These are phyloP conservation scores for Starmerella tilneyi DNA, from an alignment of 805 yeast genomes.

Conservation along the genomic window DNA sequence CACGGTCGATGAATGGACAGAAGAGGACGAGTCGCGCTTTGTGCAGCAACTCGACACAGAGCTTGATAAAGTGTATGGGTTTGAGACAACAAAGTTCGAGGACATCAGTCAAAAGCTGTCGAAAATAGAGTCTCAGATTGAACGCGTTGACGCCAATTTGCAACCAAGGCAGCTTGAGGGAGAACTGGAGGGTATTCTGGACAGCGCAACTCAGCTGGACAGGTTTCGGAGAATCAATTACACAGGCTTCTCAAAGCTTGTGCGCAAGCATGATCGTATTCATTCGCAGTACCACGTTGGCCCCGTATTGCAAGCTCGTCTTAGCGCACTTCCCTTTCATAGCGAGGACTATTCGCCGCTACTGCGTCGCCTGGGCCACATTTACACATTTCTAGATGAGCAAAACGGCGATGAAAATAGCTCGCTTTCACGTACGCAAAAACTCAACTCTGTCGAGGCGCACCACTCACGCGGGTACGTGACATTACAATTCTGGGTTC, in stretches of 20 bases:
- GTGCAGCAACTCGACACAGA: conserved; percentile 67
- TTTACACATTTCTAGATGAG: conserved; percentile 74
- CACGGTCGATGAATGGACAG: conserved; percentile 54
- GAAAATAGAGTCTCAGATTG: conserved; percentile 42
- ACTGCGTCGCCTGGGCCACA: conserved; percentile 61
- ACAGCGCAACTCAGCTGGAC: conserved; percentile 74
- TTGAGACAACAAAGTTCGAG: conserved; percentile 62
- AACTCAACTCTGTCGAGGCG: conserved; percentile 29
- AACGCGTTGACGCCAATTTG: conserved; percentile 24
- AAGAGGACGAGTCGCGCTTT: conserved; percentile 72
- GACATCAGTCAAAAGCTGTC: conserved; percentile 56
- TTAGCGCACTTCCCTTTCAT: conserved; percentile 81
- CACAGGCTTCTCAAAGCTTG: conserved; percentile 90
- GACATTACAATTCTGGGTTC: conserved; percentile 88
- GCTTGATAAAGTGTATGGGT: conserved; percentile 84
- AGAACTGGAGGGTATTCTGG: conserved; percentile 61
- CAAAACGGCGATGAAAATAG: conserved; percentile 39
- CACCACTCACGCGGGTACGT: conserved; percentile 33
- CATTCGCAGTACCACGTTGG: conserved; percentile 82
- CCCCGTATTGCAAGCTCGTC: conserved; percentile 77
- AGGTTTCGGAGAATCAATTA: conserved; percentile 83
- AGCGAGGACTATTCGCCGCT: conserved; percentile 91
- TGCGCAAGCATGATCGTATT: conserved; percentile 88
- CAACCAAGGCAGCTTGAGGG: conserved; percentile 47
- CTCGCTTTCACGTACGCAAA: conserved; percentile 27